Evolutionary conservation across 495 filamentous ascomycete genomes (phyloP).

Genomic region (Xylaria longipes): DNA sequence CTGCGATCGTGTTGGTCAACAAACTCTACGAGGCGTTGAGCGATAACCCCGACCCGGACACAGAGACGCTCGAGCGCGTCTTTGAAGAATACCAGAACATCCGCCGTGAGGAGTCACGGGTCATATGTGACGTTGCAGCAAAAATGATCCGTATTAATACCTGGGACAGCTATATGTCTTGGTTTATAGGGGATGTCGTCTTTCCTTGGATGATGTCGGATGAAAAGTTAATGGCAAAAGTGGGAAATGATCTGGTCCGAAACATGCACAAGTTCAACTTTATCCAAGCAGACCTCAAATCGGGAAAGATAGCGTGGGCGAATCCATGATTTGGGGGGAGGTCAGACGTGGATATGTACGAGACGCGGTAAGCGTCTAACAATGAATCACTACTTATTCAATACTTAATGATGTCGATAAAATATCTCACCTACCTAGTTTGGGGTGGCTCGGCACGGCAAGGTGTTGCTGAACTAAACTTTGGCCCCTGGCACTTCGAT

Average conservation of each 20-base stretch:
- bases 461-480: background rate
- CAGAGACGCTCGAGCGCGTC: constrained; percentile 17
- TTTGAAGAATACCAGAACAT: constrained; percentile 28
- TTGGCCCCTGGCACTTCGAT: background rate
- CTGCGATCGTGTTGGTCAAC: constrained; percentile 52
- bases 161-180: constrained; percentile 19
- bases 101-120: constrained; percentile 10
- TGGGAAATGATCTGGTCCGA: background rate
- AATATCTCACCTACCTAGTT: background rate
- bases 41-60: background rate
- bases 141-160: constrained; percentile 21
- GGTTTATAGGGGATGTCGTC: constrained; percentile 15
- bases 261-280: constrained; percentile 14
- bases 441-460: background rate
- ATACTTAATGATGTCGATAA: background rate
- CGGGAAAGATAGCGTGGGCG: constrained; percentile 18
- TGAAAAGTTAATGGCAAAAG: background rate
- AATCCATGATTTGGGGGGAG: background rate
- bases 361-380: background rate
- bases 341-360: background rate
- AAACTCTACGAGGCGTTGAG: constrained; percentile 28
- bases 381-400: background rate
- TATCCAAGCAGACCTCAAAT: constrained; percentile 9
- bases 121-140: constrained; percentile 3
- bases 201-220: constrained; percentile 7